Evolutionary conservation across 345 rosid species (phyloP).

Genomic region (Carallia brachiata): DNA sequence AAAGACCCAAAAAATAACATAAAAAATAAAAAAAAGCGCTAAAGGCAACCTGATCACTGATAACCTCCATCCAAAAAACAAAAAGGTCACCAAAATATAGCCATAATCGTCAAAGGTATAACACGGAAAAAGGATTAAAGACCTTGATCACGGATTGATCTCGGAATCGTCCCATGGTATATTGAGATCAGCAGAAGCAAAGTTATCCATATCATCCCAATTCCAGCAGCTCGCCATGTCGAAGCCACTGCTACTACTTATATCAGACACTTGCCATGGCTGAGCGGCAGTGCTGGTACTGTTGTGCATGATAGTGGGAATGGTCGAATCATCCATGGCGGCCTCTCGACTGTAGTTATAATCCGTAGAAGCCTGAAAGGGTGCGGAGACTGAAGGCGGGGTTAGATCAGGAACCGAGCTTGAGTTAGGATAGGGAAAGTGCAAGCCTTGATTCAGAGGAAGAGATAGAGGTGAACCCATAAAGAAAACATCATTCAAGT

Average conservation of each 20-base stretch:
- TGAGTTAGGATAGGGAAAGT: conserved; percentile 26
- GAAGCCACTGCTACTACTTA: conserved; percentile 20
- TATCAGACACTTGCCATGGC: conserved; percentile 31
- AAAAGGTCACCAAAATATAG: neutral
- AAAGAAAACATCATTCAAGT: conserved; percentile 10
- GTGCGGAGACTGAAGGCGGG: conserved; percentile 29
- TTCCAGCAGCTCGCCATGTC: conserved; percentile 43
- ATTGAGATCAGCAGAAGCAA: conserved; percentile 45
- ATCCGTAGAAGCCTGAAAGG: conserved; percentile 29
- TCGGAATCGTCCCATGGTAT: conserved; percentile 51
- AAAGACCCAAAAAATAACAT: too few relatives aligned
- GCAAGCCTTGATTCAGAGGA: conserved; percentile 27
- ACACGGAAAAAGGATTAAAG: neutral
- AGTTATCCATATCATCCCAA: conserved; percentile 56
- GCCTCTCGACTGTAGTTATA: conserved; percentile 19
- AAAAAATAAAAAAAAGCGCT: too few relatives aligned
- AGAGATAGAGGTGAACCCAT: conserved; percentile 19
- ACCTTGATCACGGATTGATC: conserved; percentile 39
- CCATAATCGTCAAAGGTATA: too few relatives aligned
- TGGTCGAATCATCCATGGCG: conserved; percentile 32
- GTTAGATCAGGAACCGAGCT: conserved; percentile 22
- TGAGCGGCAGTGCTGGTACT: conserved; percentile 13
- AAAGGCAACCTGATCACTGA: neutral
- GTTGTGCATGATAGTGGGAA: conserved; percentile 27
- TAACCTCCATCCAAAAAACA: neutral